Evolutionary conservation across 1,139 yeast species (phyloP).

Genomic region (Geotrichum aggregatum): DNA sequence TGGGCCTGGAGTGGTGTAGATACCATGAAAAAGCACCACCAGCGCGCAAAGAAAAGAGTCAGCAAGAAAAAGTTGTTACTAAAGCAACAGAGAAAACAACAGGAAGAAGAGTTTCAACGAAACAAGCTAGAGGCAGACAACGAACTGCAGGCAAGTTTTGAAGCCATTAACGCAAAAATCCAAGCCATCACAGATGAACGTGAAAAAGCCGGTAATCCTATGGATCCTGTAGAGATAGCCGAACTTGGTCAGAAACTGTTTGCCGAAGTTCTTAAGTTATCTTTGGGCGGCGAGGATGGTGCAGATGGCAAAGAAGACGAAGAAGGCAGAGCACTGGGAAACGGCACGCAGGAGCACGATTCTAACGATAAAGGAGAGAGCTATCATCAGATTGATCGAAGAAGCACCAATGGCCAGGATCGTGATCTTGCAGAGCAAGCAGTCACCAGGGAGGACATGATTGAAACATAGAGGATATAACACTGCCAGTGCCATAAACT

Average conservation of each 20-base stretch:
- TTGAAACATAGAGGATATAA: too few species aligned
- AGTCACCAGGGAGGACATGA: too few species aligned
- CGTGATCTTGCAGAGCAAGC: too few species aligned
- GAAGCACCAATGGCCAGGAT: too few species aligned
- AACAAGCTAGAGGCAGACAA: slow-evolving; percentile 1
- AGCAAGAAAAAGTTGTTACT: slow-evolving; percentile 13
- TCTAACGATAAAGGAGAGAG: too few species aligned
- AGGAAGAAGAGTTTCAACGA: slow-evolving; percentile 5
- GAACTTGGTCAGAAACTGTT: slow-evolving; percentile 9
- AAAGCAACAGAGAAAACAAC: background rate
- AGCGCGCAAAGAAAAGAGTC: slow-evolving; percentile 27
- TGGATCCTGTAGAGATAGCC: slow-evolving; percentile 6
- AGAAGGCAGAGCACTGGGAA: too few species aligned
- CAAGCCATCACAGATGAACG: slow-evolving; percentile 9
- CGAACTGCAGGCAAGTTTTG: slow-evolving; percentile 2
- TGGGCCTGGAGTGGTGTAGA: slow-evolving; percentile 71
- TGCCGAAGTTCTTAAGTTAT: background rate
- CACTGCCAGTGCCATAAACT: too few species aligned
- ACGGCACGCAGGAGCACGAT: too few species aligned
- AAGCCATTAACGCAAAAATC: slow-evolving; percentile 13
- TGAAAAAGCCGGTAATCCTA: slow-evolving; percentile 13
- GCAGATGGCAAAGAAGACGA: background rate
- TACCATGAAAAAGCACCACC: slow-evolving; percentile 33
- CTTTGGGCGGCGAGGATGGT: too few species aligned
- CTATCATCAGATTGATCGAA: too few species aligned